Evolutionary conservation across 805 yeast species (phyloP), one percentile per base, ranked within the genome.

Genomic region (Metschnikowia gelsemii): DNA sequence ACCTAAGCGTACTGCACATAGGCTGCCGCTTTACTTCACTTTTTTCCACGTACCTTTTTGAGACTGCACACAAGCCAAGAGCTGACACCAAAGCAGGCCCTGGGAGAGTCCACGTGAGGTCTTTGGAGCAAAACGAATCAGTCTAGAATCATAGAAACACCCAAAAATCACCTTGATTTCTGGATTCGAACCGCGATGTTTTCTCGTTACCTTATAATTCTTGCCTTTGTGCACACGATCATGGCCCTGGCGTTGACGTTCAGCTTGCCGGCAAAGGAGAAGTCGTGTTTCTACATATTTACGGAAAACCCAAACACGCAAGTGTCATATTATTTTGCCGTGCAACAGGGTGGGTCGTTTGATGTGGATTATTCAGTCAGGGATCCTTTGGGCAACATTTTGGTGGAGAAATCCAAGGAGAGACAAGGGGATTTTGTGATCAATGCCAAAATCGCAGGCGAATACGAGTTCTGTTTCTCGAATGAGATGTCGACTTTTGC

Each of bases 401-500:
- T 85, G 31, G 74, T 76, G 38, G 56, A 66, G 24, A 84, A 82
- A 40, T 67, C 69, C 35, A 80, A 81, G 51, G 79, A 81, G 59
- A 78, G 84, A 61, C 91, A 84, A 61, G 95, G 90, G 9, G 95
- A 88, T 57, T 83, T 83, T 70, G 70, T 79, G 5, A 80, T 89
- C 60, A 70, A 66, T 16, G 95, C 87, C 17, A 78, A 76, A 30
- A 58, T 61, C 38, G 59, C 63, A 14, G 96, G 96, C 31, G 96
- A 89, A 62, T 89, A 87, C 69, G 84, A 83, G 62, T 83, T 89
- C 62, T 89, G 96, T 66, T 87, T 89, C 69, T 67, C 79, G 55
- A 85, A 87, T 63, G 85, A 80, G 48, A 84, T 84, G 86, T 79
- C 87, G 4, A 83, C 90, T 3, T 79, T 79, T 59, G 83, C 89